A percentile compares a stretch with the other conserved stretches of the same genome.
Conservation (phyloP, 441 rosid genomes). For the Eruca vesicaria region DNA sequence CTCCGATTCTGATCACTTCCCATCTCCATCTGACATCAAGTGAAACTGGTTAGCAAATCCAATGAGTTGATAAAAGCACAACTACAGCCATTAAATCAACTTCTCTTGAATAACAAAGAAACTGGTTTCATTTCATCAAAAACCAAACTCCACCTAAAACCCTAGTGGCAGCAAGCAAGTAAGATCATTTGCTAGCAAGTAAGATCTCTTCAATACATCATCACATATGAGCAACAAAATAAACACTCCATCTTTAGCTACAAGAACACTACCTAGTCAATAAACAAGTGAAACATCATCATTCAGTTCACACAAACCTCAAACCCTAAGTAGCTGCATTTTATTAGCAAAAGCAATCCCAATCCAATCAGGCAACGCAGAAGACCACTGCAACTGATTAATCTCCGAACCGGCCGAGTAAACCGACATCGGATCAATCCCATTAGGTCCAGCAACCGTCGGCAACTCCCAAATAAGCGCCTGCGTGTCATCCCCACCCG, state of each 20-base stretch:
- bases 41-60: neutral
- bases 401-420: slow-evolving; percentile 81
- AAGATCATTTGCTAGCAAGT: too few species aligned
- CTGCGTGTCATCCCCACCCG: slow-evolving; percentile 84
- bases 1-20: slow-evolving; percentile 9
- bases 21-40: slow-evolving; percentile 24
- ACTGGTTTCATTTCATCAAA: neutral
- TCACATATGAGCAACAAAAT: too few species aligned
- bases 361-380: slow-evolving; percentile 85
- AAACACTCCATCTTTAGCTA: too few species aligned
- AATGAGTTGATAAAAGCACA: too few species aligned
- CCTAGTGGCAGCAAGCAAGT: too few species aligned
- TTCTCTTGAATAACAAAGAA: neutral
- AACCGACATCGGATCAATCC: slow-evolving; percentile 84
- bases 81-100: too few species aligned
- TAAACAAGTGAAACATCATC: too few species aligned
- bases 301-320: too few species aligned
- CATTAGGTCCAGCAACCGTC: slow-evolving; percentile 87
- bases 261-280: too few species aligned
- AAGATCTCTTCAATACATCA: too few species aligned
- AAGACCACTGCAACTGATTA: slow-evolving; percentile 90
- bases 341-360: slow-evolving; percentile 74
- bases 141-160: neutral
- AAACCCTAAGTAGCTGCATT: slow-evolving; percentile 90
- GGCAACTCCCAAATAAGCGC: slow-evolving; percentile 95